Percentiles rank a stretch among this genome's conserved stretches.
Conservation (phyloP, 768 basidiomycete genomes). For the Phanerochaete sordida region DNA sequence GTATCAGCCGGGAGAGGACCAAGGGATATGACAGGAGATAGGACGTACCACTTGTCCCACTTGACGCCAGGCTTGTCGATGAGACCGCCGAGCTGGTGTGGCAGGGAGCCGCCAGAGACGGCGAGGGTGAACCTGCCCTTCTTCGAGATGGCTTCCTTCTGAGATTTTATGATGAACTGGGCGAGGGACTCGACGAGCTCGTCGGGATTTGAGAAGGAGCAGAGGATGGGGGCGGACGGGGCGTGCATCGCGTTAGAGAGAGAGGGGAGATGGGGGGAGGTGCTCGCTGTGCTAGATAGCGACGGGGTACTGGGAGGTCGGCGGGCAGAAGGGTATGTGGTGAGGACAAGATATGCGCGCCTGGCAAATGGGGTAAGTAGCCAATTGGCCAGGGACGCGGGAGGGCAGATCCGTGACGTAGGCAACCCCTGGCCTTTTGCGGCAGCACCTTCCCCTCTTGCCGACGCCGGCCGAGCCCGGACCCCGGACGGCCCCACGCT, state of each 20-base stretch:
- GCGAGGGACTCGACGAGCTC: conserved; percentile 68
- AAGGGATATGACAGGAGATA: neutral
- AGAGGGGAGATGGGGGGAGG: neutral
- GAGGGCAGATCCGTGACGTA: neutral
- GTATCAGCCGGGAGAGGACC: neutral
- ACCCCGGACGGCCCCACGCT: neutral
- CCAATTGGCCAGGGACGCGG: too few relatives aligned
- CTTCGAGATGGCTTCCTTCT: conserved; percentile 86
- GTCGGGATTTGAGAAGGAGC: conserved; percentile 58
- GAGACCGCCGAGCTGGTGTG: conserved; percentile 74
- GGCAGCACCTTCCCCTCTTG: neutral
- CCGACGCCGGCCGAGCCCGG: neutral
- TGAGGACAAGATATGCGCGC: neutral
- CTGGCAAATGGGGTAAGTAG: neutral
- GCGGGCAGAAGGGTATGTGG: too few relatives aligned
- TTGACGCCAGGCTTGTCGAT: conserved; percentile 60
- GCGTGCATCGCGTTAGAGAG: conserved; percentile 21
- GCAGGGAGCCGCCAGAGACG: conserved; percentile 90
- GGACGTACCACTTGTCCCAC: conserved; percentile 90
- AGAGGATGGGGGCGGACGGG: conserved; percentile 67
- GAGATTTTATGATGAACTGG: conserved; percentile 78
- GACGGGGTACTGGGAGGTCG: neutral
- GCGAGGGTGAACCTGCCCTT: conserved; percentile 91
- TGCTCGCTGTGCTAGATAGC: neutral
- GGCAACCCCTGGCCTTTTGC: neutral